Evolutionary conservation across 768 basidiomycete genomes (phyloP).

Genomic region (Termitomyces heimii): DNA sequence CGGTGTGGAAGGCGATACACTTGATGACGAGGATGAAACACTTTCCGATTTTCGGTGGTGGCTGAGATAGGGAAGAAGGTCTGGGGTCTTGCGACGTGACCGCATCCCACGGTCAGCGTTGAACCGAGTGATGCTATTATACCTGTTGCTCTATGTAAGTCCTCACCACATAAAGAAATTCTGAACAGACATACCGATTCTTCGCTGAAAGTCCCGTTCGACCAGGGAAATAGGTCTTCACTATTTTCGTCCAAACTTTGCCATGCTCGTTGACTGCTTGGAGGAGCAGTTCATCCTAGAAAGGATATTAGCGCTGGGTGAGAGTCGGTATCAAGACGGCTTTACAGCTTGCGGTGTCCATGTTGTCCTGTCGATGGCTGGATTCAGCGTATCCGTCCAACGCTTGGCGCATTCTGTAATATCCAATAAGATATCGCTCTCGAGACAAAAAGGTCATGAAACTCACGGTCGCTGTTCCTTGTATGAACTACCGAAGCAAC

Average conservation of each 20-base stretch:
- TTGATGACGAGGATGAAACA: constrained; percentile 31
- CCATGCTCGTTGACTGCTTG: constrained; percentile 50
- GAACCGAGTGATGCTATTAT: constrained; percentile 48
- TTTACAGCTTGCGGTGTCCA: constrained; percentile 51
- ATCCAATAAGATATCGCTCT: constrained; percentile 8
- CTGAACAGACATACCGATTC: constrained; percentile 36
- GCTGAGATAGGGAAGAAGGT: constrained; percentile 22
- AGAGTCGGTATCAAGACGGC: neutral
- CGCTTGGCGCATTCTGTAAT: constrained; percentile 52
- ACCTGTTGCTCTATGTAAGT: constrained; percentile 23
- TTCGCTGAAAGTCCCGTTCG: constrained; percentile 55
- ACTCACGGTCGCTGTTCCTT: constrained; percentile 55
- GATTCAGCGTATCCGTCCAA: constrained; percentile 58
- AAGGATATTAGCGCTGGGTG: neutral
- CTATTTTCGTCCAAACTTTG: constrained; percentile 59
- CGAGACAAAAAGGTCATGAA: neutral
- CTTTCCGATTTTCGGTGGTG: constrained; percentile 30
- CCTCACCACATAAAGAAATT: neutral
- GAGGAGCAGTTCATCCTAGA: constrained; percentile 48
- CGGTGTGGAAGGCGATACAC: constrained; percentile 33
- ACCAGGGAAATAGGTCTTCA: constrained; percentile 55
- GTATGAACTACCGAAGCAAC: constrained; percentile 54
- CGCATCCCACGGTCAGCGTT: constrained; percentile 32
- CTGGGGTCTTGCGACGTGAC: constrained; percentile 31
- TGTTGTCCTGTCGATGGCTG: constrained; percentile 53